Base-by-base conservation (phyloP, 2,329 filamentous ascomycete species). In the Laburnicola sp. region DNA sequence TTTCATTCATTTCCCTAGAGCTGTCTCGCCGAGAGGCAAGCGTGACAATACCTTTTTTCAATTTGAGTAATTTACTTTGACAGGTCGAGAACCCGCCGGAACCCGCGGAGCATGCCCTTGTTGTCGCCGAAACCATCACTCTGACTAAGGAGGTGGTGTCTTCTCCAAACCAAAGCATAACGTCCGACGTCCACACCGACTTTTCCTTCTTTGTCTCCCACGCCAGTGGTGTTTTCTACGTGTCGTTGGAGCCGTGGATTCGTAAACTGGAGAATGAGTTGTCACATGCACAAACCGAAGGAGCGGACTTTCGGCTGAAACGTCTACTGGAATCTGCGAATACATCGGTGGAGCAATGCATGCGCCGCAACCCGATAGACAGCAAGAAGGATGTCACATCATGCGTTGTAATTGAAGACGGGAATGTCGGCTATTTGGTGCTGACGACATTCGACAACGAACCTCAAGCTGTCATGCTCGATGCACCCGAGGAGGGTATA, bases 171-270 rank as follows among this genome's bases (percentile, higher is more conserved):
- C 81, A 83, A 10, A 78, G 77, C 3, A 83, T 86, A 59, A 84
- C 82, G 0, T 65, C 73, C 16, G 83, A 85, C 57, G 69, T 79
- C 2, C 73, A 75, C 31, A 82, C 81, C 39, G 77, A 79, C 28
- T 84, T 86, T 61, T 78, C 77, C 11, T 78, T 86, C 53, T 85
- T 84, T 58, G 76, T 84, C 27, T 84, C 83, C 1, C 79, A 80
- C 23, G 69, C 76, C 11, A 76, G 69, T 6, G 82, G 79, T 23
- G 76, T 86, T 3, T 78, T 75, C 52, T 82, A 75, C 53, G 65
- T 86, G 30, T 83, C 81, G 2, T 68, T 86, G 43, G 74, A 77
- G 38, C 75, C 79, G 0, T 87, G 84, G 83, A 76, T 81, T 25
- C 73, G 76, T 28, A 76, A 77, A 37, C 69, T 86, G 1, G 81